Base-by-base conservation (phyloP, 768 basidiomycete genomes). In the Rhizopogon vinicolor region DNA sequence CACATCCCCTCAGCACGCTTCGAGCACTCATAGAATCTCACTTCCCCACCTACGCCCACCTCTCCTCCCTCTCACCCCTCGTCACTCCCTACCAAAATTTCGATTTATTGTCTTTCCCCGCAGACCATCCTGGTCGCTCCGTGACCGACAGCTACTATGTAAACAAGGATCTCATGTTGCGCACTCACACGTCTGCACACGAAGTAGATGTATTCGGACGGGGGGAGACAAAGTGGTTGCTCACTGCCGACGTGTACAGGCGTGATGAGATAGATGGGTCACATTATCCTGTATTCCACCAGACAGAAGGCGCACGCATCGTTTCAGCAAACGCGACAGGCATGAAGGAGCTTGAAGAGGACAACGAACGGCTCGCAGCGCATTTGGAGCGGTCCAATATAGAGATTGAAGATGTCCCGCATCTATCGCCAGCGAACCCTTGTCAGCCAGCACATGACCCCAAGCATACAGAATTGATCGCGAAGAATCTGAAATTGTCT, bases 241-340 rank as follows among this genome's bases (percentile, higher is more conserved):
- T 98, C 22, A 90, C 93, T 8, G 94, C 97, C 31, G 97, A 99
- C 74, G 97, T 99, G 51, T 99, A 98, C 72, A 76, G 97, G 49
- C 84, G 97, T 63, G 97, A 99, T 80, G 97, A 98, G 73, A 98
- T 99, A 58, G 97, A 99, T 74, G 81, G 83, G 12, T 91, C 89
- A 8, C 97, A 99, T 68, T 97, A 98, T 69, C 97, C 97, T 5
- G 91, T 97, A 39, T 99, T 99, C 67, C 97, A 99, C 72, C 97
- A 99, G 73, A 92, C 97, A 74, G 97, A 99, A 68, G 97, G 96
- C 31, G 93, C 94, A 12, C 75, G 85, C 33, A 85, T 98, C 53
- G 92, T 93, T 68, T 71, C 79, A 35, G 79, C 82, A 22, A 76
- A 87, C 58, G 64, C 77, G 41, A 64, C 74, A 9, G 82, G 81